phyloP scores from a whole-genome alignment of 2,329 filamentous ascomycete genomes.

The Aspergillus alliaceus region DNA sequence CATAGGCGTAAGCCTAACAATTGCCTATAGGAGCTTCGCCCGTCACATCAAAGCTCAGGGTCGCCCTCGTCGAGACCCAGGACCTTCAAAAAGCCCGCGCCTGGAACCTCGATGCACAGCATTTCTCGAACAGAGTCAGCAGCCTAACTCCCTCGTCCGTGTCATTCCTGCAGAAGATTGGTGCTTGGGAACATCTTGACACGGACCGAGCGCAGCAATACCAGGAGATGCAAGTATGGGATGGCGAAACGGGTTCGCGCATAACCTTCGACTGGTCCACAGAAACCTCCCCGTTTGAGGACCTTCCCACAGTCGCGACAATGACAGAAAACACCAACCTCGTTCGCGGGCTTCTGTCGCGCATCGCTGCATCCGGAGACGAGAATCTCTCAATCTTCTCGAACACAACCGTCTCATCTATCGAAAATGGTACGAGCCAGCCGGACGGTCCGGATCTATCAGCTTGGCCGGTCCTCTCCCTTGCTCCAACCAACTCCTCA shows the following conservation, averaged over 20 bases:
- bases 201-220: conserved; percentile 77
- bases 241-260: conserved; percentile 80
- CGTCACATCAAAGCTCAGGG: conserved; percentile 71
- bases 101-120: conserved; percentile 65
- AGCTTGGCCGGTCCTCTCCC: conserved; percentile 80
- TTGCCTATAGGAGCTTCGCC: conserved; percentile 67
- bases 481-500: conserved; percentile 55
- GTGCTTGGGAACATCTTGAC: conserved; percentile 79
- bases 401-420: conserved; percentile 74
- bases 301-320: conserved; percentile 73
- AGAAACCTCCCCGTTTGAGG: conserved; percentile 46
- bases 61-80: conserved; percentile 89
- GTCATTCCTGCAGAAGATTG: conserved; percentile 77
- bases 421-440: conserved; percentile 68
- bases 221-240: conserved; percentile 98
- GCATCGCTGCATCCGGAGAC: conserved; percentile 66
- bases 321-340: conserved; percentile 97
- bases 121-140: conserved; percentile 92
- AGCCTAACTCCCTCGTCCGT: conserved; percentile 88
- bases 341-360: conserved; percentile 71
- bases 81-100: conserved; percentile 69
- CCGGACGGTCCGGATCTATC: conserved; percentile 72
- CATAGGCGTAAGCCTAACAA: conserved; percentile 5
- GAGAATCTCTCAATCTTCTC: conserved; percentile 67
- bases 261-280: conserved; percentile 82